These are phyloP conservation scores for Hansenula anomala DNA, from an alignment of 1,139 yeast species.

Conservation along the genomic window DNA sequence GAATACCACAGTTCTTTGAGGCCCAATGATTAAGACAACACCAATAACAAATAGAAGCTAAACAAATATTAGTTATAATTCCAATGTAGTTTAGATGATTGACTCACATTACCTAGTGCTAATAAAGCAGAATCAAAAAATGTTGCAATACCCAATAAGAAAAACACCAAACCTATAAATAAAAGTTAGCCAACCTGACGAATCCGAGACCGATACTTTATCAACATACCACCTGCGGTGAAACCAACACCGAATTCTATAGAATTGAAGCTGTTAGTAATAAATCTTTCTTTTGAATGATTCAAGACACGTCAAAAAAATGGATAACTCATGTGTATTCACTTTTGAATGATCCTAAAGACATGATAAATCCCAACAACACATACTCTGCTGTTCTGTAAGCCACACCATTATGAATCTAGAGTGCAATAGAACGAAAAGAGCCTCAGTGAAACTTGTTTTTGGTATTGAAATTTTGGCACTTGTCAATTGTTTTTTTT, in stretches of 20 bases:
- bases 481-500: not conserved
- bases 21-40: conserved; percentile 79
- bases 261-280: conserved; percentile 11
- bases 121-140: conserved; percentile 86
- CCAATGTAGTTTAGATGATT: not conserved
- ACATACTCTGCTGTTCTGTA: conserved; percentile 73
- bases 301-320: conserved; percentile 1
- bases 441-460: too few species aligned
- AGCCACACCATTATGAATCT: conserved; percentile 70
- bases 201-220: not conserved
- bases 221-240: conserved; percentile 68
- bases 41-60: conserved; percentile 67
- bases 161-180: conserved; percentile 45
- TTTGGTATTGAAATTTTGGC: too few species aligned
- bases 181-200: conserved; percentile 1
- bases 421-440: too few species aligned
- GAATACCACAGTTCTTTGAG: conserved; percentile 75
- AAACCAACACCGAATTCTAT: conserved; percentile 90
- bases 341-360: too few species aligned
- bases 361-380: too few species aligned
- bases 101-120: conserved; percentile 71
- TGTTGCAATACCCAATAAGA: conserved; percentile 76
- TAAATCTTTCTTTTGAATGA: not conserved
- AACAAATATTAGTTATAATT: too few species aligned
- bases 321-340: too few species aligned